Evolutionary conservation across 2,329 filamentous ascomycete species (phyloP).

Genomic region (Pyricularia pennisetigena): DNA sequence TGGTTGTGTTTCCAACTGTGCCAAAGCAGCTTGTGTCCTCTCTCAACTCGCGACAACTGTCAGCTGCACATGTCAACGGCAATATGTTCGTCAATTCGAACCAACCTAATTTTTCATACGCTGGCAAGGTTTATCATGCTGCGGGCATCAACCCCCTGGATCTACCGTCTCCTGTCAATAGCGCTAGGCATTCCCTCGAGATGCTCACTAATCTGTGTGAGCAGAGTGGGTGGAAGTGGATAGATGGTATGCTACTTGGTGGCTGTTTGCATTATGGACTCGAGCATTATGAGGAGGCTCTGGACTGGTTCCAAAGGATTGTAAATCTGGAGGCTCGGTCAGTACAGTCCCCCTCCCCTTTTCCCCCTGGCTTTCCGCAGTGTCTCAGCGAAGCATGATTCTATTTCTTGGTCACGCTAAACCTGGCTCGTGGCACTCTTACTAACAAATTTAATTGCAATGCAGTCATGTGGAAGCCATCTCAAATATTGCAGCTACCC

Average conservation of each 20-base stretch:
- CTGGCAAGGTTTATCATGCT: slow-evolving; percentile 4
- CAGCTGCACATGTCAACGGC: neutral
- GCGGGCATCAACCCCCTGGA: slow-evolving; percentile 6
- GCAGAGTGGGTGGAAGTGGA: slow-evolving; percentile 78
- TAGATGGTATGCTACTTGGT: slow-evolving; percentile 83
- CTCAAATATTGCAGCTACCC: slow-evolving; percentile 83
- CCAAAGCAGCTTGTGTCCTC: slow-evolving; percentile 22
- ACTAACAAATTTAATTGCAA: slow-evolving; percentile 11
- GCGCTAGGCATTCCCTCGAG: slow-evolving; percentile 58
- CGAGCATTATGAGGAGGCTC: slow-evolving; percentile 69
- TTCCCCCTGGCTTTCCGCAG: neutral
- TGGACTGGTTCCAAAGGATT: slow-evolving; percentile 64
- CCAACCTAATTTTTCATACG: slow-evolving; percentile 5
- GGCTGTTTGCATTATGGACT: slow-evolving; percentile 89
- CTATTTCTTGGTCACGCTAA: neutral
- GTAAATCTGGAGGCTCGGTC: slow-evolving; percentile 45
- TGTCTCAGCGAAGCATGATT: neutral
- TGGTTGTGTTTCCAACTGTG: slow-evolving; percentile 45
- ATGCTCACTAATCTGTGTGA: slow-evolving; percentile 67
- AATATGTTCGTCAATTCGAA: neutral
- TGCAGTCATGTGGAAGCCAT: slow-evolving; percentile 80
- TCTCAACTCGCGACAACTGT: slow-evolving; percentile 6
- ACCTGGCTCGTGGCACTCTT: neutral
- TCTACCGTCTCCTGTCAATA: slow-evolving; percentile 32
- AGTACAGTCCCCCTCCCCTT: slow-evolving; percentile 13